phyloP scores from a whole-genome alignment of 2,329 filamentous ascomycete genomes.

The Fusarium verticillioides region DNA sequence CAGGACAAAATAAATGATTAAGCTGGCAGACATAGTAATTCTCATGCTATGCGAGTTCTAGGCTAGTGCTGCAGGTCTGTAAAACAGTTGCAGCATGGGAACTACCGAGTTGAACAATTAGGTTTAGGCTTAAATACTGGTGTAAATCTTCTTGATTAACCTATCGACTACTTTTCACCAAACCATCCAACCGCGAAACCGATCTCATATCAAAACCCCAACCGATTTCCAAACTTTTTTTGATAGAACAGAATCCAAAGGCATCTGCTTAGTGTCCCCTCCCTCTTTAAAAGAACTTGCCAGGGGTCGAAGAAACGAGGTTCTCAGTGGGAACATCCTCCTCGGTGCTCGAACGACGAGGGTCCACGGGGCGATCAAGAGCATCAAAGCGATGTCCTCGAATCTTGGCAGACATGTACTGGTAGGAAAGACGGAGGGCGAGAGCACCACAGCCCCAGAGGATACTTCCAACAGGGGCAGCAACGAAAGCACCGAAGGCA shows the following conservation, averaged over 20 bases:
- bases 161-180: not conserved
- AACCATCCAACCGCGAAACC: not conserved
- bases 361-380: slow-evolving; percentile 65
- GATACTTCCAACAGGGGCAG: slow-evolving; percentile 79
- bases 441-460: slow-evolving; percentile 76
- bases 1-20: not conserved
- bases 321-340: slow-evolving; percentile 44
- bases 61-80: not conserved
- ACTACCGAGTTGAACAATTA: not conserved
- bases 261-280: slow-evolving; percentile 1
- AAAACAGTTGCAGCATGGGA: not conserved
- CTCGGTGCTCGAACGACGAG: slow-evolving; percentile 44
- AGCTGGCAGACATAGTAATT: not conserved
- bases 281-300: slow-evolving; percentile 64
- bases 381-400: slow-evolving; percentile 73
- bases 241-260: slow-evolving; percentile 9
- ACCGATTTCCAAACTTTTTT: not conserved
- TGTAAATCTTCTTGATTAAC: not conserved
- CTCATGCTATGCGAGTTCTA: not conserved
- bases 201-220: not conserved
- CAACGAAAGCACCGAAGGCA: slow-evolving; percentile 84
- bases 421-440: slow-evolving; percentile 66
- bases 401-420: slow-evolving; percentile 66
- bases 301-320: slow-evolving; percentile 51
- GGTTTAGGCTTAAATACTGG: not conserved